Percentiles rank a stretch among this genome's conserved stretches.
Conservation (phyloP, 768 basidiomycete genomes). For the Hortiboletus campestris region DNA sequence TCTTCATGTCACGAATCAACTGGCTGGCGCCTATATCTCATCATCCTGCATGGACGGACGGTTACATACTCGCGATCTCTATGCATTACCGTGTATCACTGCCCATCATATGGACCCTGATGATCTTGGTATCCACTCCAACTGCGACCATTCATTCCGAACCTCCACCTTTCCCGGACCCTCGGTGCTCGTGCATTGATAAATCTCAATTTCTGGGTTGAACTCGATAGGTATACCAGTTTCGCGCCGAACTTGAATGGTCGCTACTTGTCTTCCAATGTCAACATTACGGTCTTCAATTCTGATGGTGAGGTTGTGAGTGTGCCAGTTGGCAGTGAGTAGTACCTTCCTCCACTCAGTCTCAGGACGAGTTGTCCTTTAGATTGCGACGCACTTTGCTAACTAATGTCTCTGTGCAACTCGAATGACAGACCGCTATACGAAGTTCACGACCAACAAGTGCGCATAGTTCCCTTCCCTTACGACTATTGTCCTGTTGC, state of each 20-base stretch:
- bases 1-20: not conserved
- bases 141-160: constrained; percentile 1
- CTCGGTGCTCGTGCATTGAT: not conserved
- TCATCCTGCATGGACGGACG: not conserved
- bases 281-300: constrained; percentile 71
- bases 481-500: not conserved
- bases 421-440: constrained; percentile 46
- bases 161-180: not conserved
- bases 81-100: no score
- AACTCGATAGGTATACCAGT: constrained; percentile 49
- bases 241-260: constrained; percentile 67
- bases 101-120: constrained; percentile 1
- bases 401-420: constrained; percentile 35
- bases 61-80: not conserved
- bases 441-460: constrained; percentile 75
- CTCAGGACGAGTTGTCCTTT: not conserved
- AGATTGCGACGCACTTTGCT: not conserved
- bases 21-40: not conserved
- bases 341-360: not conserved
- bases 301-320: constrained; percentile 34
- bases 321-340: constrained; percentile 46
- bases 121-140: constrained; percentile 2
- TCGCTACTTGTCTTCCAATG: constrained; percentile 81
- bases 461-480: constrained; percentile 32
- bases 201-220: not conserved